These are phyloP conservation scores for Aureobasidium mangrovei DNA, from an alignment of 2,329 filamentous ascomycete genomes.

Conservation along the genomic window DNA sequence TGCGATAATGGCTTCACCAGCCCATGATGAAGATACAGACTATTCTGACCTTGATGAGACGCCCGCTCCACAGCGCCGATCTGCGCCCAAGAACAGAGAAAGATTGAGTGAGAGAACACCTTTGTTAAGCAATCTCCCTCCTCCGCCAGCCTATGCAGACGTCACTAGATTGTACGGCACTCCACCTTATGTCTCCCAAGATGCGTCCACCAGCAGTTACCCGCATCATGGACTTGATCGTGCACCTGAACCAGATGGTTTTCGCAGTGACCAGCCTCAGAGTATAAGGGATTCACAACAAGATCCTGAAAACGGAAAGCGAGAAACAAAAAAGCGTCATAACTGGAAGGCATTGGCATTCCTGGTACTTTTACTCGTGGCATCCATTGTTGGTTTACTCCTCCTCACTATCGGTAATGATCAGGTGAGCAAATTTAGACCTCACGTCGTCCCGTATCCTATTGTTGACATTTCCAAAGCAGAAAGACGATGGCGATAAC, in stretches of 20 bases:
- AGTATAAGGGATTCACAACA: not conserved
- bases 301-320: not conserved
- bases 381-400: not conserved
- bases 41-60: constrained; percentile 10
- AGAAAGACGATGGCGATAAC: not conserved
- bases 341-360: not conserved
- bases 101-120: constrained; percentile 11
- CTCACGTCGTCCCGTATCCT: not conserved
- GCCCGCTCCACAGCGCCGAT: not conserved
- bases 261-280: not conserved
- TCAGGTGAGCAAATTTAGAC: not conserved
- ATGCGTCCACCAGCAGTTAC: not conserved
- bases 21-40: constrained; percentile 10
- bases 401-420: not conserved
- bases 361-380: not conserved
- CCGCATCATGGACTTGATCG: not conserved
- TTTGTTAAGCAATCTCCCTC: constrained; percentile 8
- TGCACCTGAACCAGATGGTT: not conserved
- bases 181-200: not conserved
- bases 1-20: constrained; percentile 1
- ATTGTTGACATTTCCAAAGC: not conserved
- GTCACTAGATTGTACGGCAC: not conserved
- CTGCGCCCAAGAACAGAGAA: not conserved
- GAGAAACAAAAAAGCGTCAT: not conserved
- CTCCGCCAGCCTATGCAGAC: constrained; percentile 14